Percentiles rank a stretch among this genome's conserved stretches.
Evolutionary conservation across 805 yeast species (phyloP).

Genomic region (Candida maltosa): DNA sequence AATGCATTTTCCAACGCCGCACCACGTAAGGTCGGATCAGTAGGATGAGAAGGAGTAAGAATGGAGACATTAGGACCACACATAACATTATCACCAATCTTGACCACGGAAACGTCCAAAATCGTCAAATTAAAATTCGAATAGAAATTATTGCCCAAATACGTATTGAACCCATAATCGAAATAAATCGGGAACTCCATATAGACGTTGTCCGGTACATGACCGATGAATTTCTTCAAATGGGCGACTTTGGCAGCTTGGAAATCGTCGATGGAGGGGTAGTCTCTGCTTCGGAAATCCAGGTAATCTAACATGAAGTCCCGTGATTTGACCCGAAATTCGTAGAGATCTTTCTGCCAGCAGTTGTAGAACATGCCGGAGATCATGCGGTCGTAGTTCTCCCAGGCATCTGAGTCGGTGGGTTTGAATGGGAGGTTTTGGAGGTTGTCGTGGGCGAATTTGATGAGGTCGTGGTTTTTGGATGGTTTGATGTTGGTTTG

Average conservation of each 20-base stretch:
- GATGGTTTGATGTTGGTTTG: constrained; percentile 6
- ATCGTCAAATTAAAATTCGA: constrained; percentile 12
- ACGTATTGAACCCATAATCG: constrained; percentile 13
- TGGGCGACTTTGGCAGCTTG: constrained; percentile 8
- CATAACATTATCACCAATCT: constrained; percentile 12
- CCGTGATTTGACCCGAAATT: constrained; percentile 8
- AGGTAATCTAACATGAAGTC: constrained; percentile 11
- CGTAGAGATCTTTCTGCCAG: constrained; percentile 7
- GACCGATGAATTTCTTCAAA: constrained; percentile 10
- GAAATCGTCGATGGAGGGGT: constrained; percentile 5
- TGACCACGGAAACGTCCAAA: constrained; percentile 12
- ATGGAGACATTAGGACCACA: constrained; percentile 12
- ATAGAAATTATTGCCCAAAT: constrained; percentile 11
- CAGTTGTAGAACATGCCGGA: constrained; percentile 13
- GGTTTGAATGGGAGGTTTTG: constrained; percentile 11
- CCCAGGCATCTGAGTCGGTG: constrained; percentile 7
- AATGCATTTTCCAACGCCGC: constrained; percentile 9
- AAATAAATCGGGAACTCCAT: constrained; percentile 12
- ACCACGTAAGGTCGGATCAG: constrained; percentile 11
- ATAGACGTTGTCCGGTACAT: constrained; percentile 9
- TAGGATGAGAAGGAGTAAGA: constrained; percentile 11
- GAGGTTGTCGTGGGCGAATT: constrained; percentile 11
- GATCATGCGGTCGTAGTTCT: constrained; percentile 15
- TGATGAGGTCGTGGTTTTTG: constrained; percentile 9
- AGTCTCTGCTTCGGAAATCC: constrained; percentile 8